Conservation (phyloP, 2,329 filamentous ascomycete genomes). For the Calonectria pteridis region DNA sequence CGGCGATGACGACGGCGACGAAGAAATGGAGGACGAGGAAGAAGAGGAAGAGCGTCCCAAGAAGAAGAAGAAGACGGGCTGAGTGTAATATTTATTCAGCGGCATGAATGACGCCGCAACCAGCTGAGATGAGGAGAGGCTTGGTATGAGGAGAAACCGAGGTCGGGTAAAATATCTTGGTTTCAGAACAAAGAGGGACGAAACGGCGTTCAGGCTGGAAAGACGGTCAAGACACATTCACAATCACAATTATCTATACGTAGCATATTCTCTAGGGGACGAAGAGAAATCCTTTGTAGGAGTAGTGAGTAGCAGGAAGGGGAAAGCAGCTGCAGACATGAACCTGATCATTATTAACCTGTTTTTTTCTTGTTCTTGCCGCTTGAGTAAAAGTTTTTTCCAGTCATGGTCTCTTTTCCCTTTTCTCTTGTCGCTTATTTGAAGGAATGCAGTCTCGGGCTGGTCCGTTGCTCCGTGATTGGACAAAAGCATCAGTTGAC, state of each 20-base stretch:
- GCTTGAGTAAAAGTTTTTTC: not conserved
- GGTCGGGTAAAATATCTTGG: constrained; percentile 30
- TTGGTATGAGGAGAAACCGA: constrained; percentile 17
- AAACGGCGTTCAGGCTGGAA: constrained; percentile 47
- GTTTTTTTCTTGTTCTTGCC: not conserved
- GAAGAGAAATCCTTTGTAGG: not conserved
- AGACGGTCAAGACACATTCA: constrained; percentile 33
- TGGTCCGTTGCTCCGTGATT: constrained; percentile 4
- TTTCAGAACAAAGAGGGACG: constrained; percentile 35
- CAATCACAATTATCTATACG: constrained; percentile 9
- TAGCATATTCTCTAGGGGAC: not conserved
- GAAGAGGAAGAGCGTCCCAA: constrained; percentile 61
- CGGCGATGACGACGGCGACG: constrained; percentile 55
- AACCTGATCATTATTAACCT: not conserved
- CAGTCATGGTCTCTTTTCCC: constrained; percentile 13
- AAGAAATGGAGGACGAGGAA: constrained; percentile 55
- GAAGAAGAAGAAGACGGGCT: constrained; percentile 62
- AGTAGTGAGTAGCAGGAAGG: not conserved
- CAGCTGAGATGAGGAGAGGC: not conserved
- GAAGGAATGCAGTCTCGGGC: not conserved
- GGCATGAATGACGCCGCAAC: not conserved
- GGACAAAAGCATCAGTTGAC: not conserved
- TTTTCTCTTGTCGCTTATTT: constrained; percentile 20
- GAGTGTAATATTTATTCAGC: constrained; percentile 17
- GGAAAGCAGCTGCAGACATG: not conserved